These are phyloP conservation scores for Leishmania mexicana DNA, from an alignment of 208 protist species.

Conservation along the genomic window DNA sequence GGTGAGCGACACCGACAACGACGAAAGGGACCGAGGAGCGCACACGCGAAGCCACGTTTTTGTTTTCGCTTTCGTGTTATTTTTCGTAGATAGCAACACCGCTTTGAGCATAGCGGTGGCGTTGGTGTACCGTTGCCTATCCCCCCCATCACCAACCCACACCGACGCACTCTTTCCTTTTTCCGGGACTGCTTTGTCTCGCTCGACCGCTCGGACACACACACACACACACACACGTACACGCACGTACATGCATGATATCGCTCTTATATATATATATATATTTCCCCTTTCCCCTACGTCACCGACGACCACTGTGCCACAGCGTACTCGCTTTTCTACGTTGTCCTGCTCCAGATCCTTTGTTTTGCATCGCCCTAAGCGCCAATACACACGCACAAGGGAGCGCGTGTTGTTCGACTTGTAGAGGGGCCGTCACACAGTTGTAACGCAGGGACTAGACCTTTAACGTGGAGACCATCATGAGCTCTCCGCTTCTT, in stretches of 20 bases:
- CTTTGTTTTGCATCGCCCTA: background rate
- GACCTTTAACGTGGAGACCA: background rate
- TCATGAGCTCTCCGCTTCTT: slow-evolving; percentile 14
- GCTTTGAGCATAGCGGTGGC: too few species aligned
- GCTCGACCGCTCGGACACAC: too few species aligned
- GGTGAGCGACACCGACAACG: background rate
- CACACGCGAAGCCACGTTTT: too few species aligned
- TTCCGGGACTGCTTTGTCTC: too few species aligned
- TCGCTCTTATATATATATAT: background rate
- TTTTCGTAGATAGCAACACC: too few species aligned
- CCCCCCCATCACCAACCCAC: too few species aligned
- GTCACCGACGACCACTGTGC: background rate
- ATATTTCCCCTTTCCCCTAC: too few species aligned
- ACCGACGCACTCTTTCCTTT: too few species aligned
- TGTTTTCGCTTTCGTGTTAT: too few species aligned
- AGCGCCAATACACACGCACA: background rate
- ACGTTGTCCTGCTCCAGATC: background rate
- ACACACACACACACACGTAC: background rate
- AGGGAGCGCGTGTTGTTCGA: background rate
- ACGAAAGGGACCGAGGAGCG: background rate
- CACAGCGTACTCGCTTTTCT: background rate
- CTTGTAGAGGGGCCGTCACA: background rate
- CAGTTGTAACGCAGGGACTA: background rate
- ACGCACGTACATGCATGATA: background rate
- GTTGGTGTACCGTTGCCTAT: too few species aligned